phyloP scores from a whole-genome alignment of 306 rosid species.

The Trifolium repens region DNA sequence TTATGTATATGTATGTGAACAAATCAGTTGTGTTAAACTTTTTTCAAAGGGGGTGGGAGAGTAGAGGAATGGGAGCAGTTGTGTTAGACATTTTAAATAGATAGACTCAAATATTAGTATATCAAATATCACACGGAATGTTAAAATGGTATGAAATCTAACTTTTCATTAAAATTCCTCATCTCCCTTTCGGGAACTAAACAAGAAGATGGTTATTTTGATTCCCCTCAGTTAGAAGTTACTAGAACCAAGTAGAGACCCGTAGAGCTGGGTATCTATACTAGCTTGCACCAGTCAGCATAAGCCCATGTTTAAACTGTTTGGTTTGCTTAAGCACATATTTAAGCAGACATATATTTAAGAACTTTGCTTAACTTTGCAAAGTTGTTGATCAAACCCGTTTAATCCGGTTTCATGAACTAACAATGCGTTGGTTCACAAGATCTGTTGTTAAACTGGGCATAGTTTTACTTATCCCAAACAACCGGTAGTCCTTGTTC shows the following conservation, averaged over 20 bases:
- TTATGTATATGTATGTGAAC: neutral
- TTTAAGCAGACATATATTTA: too few species aligned
- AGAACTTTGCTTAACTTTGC: neutral
- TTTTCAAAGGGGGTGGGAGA: neutral
- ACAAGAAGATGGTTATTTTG: too few species aligned
- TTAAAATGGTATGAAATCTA: too few species aligned
- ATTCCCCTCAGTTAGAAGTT: too few species aligned
- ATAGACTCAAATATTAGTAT: too few species aligned
- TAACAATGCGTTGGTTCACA: neutral
- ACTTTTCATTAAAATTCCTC: neutral
- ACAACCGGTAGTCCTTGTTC: neutral
- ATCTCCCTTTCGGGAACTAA: neutral
- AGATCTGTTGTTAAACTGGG: neutral
- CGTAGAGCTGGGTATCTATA: too few species aligned
- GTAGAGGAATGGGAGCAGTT: neutral
- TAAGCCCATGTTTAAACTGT: too few species aligned
- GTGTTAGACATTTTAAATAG: neutral
- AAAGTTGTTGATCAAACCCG: conserved; percentile 8
- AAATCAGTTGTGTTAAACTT: neutral
- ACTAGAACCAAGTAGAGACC: too few species aligned
- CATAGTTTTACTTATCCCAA: neutral
- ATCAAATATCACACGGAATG: too few species aligned
- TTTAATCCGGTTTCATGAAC: neutral
- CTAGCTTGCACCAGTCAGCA: too few species aligned
- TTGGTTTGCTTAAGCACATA: neutral